A percentile compares a stretch with the other conserved stretches of the same genome.
phyloP scores from a whole-genome alignment of 345 rosid species.

The Isatis tinctoria region DNA sequence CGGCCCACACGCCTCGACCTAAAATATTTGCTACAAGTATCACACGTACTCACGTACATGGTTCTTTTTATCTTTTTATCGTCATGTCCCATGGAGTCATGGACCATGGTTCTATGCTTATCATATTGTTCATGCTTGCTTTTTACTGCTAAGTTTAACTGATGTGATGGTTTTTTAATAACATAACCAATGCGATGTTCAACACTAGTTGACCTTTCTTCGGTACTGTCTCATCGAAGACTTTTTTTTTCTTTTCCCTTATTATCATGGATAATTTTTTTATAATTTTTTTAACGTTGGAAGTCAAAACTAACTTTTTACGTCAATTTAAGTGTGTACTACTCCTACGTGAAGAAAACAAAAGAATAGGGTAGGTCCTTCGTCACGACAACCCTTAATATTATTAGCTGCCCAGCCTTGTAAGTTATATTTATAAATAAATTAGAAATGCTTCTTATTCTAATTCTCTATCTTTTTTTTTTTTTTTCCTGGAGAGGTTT shows the following conservation, averaged over 20 bases:
- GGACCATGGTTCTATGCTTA: not conserved
- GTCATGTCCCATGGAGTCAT: not conserved
- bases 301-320: not conserved
- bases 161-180: not conserved
- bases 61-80: not conserved
- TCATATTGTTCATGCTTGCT: not conserved
- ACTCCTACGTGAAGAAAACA: not conserved
- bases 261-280: not conserved
- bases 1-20: not conserved
- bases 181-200: not conserved
- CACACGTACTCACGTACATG: not conserved
- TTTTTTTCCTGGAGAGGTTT: not conserved
- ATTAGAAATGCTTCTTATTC: constrained; percentile 3
- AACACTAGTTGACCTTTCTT: not conserved
- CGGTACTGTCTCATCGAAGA: not conserved
- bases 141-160: not conserved
- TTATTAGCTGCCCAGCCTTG: constrained; percentile 2
- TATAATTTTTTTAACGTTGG: not conserved
- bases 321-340: constrained; percentile 8
- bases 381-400: constrained; percentile 1
- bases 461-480: not conserved
- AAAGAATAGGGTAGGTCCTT: not conserved
- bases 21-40: not conserved
- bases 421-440: not conserved
- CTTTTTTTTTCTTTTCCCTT: not conserved